These are phyloP conservation scores for Dorcoceras hygrometricum DNA, from an alignment of 257 asterid genomes.

Conservation along the genomic window DNA sequence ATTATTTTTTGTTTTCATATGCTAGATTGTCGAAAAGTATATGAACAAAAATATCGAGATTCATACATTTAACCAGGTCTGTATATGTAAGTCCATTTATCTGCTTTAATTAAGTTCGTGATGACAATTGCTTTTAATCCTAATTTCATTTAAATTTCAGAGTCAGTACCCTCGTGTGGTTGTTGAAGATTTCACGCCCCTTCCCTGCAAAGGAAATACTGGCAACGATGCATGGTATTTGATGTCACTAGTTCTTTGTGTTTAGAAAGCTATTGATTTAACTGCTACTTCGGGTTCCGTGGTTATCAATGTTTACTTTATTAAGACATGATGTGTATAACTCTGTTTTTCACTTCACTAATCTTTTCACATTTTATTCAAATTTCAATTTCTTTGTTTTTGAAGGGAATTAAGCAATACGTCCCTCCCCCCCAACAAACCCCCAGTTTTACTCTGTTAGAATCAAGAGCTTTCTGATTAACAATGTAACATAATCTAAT, in stretches of 20 bases:
- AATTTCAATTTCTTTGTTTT: constrained; percentile 17
- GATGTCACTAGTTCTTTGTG: constrained; percentile 9
- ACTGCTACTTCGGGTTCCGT: constrained; percentile 7
- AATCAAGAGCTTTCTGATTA: constrained; percentile 7
- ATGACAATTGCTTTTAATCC: constrained; percentile 6
- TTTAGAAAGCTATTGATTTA: constrained; percentile 4
- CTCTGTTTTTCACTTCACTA: background rate
- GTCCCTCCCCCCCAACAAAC: constrained; percentile 5
- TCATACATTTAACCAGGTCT: constrained; percentile 95
- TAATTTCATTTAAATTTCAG: constrained; percentile 42
- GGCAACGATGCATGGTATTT: constrained; percentile 93
- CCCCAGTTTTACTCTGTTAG: background rate
- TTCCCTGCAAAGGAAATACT: constrained; percentile 75
- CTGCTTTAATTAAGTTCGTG: background rate
- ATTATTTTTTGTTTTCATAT: constrained; percentile 30
- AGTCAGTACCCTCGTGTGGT: constrained; percentile 98
- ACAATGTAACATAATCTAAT: constrained; percentile 9
- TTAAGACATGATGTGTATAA: background rate
- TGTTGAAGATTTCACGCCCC: constrained; percentile 82
- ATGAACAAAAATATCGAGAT: constrained; percentile 67
- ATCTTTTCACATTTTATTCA: background rate
- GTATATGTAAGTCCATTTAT: constrained; percentile 17
- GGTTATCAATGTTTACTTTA: background rate
- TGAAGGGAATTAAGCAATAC: background rate
- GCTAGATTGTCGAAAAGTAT: constrained; percentile 87